A percentile compares a stretch with the other conserved stretches of the same genome.
These are phyloP conservation scores for Lichtheimia corymbifera DNA, from an alignment of 371 early-diverging fungal species.

Conservation along the genomic window DNA sequence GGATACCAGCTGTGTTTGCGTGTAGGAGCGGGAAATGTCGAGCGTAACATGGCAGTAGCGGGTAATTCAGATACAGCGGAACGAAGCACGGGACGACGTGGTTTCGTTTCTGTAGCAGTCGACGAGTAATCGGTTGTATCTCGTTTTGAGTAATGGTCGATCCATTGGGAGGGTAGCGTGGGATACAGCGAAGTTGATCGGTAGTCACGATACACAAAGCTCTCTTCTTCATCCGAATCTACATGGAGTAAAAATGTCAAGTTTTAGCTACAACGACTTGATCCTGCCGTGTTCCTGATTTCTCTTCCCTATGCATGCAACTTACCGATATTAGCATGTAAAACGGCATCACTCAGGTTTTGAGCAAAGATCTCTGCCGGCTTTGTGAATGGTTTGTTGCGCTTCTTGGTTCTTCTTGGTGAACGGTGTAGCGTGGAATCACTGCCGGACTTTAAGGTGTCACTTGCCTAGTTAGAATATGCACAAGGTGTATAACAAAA, in stretches of 20 bases:
- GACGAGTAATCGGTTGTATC: conserved; percentile 12
- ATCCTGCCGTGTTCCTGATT: not conserved
- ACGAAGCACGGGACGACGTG: conserved; percentile 36
- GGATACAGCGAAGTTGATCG: conserved; percentile 24
- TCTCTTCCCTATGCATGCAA: not conserved
- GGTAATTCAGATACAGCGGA: conserved; percentile 44
- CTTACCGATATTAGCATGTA: conserved; percentile 46
- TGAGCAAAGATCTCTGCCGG: conserved; percentile 50
- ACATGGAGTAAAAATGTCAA: not conserved
- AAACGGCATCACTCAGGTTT: conserved; percentile 48
- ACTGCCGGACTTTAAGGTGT: conserved; percentile 14
- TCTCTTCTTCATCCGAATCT: conserved; percentile 44
- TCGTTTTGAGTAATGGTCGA: conserved; percentile 7
- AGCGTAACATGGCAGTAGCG: conserved; percentile 21
- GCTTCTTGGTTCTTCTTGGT: conserved; percentile 10
- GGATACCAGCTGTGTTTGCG: conserved; percentile 18
- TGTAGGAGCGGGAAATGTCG: conserved; percentile 5
- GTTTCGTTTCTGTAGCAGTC: conserved; percentile 8
- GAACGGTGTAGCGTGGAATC: conserved; percentile 16
- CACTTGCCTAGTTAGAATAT: not conserved
- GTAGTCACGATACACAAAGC: conserved; percentile 42
- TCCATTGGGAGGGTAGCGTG: conserved; percentile 21
- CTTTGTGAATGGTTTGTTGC: conserved; percentile 14
- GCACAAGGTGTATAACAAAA: not conserved
- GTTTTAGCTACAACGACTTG: no score